Conservation (phyloP, 164 flowering plant species). For the Sedum album region DNA sequence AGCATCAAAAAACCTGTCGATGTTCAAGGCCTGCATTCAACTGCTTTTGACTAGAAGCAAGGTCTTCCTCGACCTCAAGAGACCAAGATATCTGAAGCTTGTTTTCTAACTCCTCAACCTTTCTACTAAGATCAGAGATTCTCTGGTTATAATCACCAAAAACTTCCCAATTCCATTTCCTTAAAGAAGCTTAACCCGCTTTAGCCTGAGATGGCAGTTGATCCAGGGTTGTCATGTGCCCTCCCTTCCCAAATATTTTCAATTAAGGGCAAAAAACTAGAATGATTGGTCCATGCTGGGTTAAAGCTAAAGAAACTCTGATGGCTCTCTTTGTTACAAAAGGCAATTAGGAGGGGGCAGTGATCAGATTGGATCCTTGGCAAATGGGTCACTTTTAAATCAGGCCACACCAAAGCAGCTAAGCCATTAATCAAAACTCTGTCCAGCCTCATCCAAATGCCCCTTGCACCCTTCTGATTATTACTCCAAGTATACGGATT, state of each 20-base stretch:
- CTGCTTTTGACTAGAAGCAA: not conserved
- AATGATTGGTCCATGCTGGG: not conserved
- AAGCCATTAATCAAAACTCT: not conserved
- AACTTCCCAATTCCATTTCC: not conserved
- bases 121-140: not conserved
- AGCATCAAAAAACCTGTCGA: not conserved
- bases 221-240: not conserved
- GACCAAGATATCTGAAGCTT: not conserved
- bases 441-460: not conserved
- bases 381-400: not conserved
- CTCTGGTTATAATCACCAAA: not conserved
- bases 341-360: not conserved
- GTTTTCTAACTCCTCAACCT: not conserved
- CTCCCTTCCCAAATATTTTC: not conserved
- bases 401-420: not conserved
- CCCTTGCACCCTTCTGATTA: too few relatives aligned
- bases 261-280: not conserved
- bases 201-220: too few relatives aligned
- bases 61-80: not conserved
- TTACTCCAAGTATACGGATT: too few relatives aligned
- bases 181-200: not conserved
- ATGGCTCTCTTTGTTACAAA: too few relatives aligned
- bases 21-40: not conserved
- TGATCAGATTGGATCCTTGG: not conserved
- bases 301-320: not conserved